Evolutionary conservation across 169 alveolate genomes (phyloP).

Genomic region (Babesia sp.): DNA sequence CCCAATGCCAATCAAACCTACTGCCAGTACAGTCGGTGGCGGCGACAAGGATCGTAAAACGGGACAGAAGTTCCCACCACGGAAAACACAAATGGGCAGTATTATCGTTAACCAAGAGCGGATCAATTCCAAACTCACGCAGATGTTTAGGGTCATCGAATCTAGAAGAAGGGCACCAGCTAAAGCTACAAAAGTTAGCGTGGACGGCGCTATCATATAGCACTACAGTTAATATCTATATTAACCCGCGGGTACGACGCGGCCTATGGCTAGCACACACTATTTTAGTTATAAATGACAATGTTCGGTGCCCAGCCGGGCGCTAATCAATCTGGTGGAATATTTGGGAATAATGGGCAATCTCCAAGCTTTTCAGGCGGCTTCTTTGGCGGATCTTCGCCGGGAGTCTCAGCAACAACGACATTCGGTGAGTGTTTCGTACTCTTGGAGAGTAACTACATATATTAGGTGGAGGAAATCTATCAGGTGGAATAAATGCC

Average conservation of each 20-base stretch:
- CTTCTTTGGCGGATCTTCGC: not conserved
- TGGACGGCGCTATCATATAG: conserved; percentile 40
- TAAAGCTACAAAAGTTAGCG: conserved; percentile 59
- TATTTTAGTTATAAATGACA: conserved; percentile 8
- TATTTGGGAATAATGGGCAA: not conserved
- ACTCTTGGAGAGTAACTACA: too few relatives aligned
- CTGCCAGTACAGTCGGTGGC: conserved; percentile 14
- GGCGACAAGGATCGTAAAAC: conserved; percentile 53
- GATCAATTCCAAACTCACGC: conserved; percentile 55
- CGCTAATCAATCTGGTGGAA: not conserved
- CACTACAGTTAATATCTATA: not conserved
- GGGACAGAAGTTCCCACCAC: conserved; percentile 11
- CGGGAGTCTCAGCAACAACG: not conserved
- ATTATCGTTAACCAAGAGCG: conserved; percentile 57
- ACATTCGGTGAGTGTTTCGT: conserved; percentile 10
- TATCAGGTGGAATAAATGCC: not conserved
- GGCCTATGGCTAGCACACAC: not conserved
- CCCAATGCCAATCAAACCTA: conserved; percentile 3
- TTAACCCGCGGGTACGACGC: not conserved
- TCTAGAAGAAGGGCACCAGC: conserved; percentile 50
- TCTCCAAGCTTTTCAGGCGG: not conserved
- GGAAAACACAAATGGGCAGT: conserved; percentile 28
- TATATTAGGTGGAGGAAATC: not conserved
- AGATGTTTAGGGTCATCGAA: conserved; percentile 55
- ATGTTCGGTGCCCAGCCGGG: conserved; percentile 16